Percentiles rank a stretch among this genome's conserved stretches.
Conservation (phyloP, 306 rosid species). For the Lagenaria siceraria region DNA sequence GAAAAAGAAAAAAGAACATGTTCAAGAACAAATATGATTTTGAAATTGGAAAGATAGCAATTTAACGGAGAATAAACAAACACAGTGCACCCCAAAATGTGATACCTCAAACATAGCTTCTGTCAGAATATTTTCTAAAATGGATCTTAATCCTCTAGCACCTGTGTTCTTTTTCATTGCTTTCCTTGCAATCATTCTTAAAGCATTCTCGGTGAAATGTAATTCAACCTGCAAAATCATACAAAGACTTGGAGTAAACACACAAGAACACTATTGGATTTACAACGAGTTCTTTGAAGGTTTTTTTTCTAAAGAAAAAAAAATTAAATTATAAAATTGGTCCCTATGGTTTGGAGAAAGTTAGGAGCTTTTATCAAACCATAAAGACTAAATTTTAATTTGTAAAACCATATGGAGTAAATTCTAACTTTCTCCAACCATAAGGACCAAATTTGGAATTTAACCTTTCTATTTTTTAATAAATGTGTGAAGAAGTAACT, state of each 20-base stretch:
- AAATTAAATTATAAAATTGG: no score
- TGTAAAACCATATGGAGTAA: no score
- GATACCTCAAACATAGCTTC: conserved; percentile 75
- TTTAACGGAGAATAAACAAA: neutral
- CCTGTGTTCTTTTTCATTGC: conserved; percentile 61
- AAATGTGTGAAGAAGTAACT: neutral
- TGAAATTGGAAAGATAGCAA: neutral
- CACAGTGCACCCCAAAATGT: neutral
- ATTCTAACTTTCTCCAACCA: no score
- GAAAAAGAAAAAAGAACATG: neutral
- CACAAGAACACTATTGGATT: neutral
- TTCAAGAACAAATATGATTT: neutral
- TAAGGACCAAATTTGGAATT: no score
- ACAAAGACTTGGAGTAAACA: conserved; percentile 4
- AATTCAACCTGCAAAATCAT: conserved; percentile 39
- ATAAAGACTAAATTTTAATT: no score
- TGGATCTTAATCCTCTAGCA: conserved; percentile 62
- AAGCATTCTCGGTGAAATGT: conserved; percentile 41
- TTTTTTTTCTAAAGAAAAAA: no score
- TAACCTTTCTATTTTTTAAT: neutral
- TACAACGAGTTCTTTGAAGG: neutral
- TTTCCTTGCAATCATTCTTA: conserved; percentile 56
- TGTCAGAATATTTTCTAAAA: conserved; percentile 45
- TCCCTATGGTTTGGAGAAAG: no score
- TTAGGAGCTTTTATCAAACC: no score